A percentile compares a stretch with the other conserved stretches of the same genome.
Conservation (phyloP, 805 yeast species). For the Starmerella potacharoeniae region DNA sequence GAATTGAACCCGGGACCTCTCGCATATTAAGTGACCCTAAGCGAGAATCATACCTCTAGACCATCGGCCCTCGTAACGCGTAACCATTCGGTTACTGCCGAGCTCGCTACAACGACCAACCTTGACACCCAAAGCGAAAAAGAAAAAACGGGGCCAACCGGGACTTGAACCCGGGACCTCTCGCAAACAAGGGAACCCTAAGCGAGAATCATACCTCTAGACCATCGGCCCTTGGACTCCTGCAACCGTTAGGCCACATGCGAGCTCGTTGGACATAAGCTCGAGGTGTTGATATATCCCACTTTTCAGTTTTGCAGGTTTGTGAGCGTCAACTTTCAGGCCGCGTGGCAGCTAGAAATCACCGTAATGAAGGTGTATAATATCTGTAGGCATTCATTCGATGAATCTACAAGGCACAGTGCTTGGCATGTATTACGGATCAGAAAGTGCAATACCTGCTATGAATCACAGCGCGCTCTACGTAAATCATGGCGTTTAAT, state of each 20-base stretch:
- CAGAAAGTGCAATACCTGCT: too few relatives aligned
- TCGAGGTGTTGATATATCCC: neutral
- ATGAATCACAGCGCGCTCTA: too few relatives aligned
- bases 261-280: neutral
- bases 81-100: neutral
- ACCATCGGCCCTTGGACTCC: slow-evolving; percentile 6
- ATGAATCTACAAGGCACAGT: too few relatives aligned
- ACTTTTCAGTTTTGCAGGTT: too few relatives aligned
- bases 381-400: too few relatives aligned
- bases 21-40: slow-evolving; percentile 9
- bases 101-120: neutral
- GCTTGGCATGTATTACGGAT: too few relatives aligned
- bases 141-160: slow-evolving; percentile 10
- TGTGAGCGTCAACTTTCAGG: too few relatives aligned
- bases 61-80: slow-evolving; percentile 4
- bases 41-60: slow-evolving; percentile 16
- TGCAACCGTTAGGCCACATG: neutral
- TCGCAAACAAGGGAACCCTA: slow-evolving; percentile 10
- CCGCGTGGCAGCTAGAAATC: too few relatives aligned
- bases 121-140: neutral
- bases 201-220: slow-evolving; percentile 16
- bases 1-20: slow-evolving; percentile 17
- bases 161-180: slow-evolving; percentile 17
- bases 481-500: too few relatives aligned
- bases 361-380: too few relatives aligned